Base-by-base conservation (phyloP, 768 basidiomycete species). In the Amanita jacksonii region DNA sequence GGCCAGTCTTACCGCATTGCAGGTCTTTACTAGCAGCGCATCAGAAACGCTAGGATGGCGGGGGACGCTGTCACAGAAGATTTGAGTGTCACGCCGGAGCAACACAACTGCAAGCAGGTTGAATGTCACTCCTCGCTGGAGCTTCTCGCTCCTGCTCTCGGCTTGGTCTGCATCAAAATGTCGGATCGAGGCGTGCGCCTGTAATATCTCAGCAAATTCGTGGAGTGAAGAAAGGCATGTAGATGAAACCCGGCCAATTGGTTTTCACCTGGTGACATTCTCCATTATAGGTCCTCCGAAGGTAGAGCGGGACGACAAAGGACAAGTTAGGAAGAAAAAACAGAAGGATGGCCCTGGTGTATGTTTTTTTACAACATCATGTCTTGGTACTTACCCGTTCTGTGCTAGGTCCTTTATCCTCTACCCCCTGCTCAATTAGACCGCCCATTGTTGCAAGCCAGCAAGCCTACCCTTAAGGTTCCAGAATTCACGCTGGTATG, bases 401-500 rank as follows among this genome's bases (percentile, higher is more conserved):
- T 18, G 37, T 13, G 16, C n/a, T 12, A 35, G 40, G 38, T 42
- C 12, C 76, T 74, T 50, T 53, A 62, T 35, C 60, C 71, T 4
- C 54, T 77, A 57, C 55, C 72, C 0, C 53, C 52, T 8, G 52
- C 50, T 1, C 62, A 64, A 40, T 49, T 77, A 15, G 62, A 58
- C 18, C 59, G 73, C 15, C 59, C 62, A 0, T 38, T 74, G 10
- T 72, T 76, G 41, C 58, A 67, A 46, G 61, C 58, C 10, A 61
- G 8, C n/a, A 38, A 69, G 1, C 44, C 52, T 20, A 57, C 62
- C 23, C 58, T 73, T 8, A 48, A 60, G 2, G 50, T 74, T 5
- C 72, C 73, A 6, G 37, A 52, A 6, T 73, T 77, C 49, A 58
- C 61, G 37, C 66, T 72, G 1, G 74, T 73, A 40, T 52, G 68